A percentile compares a stretch with the other conserved stretches of the same genome.
Evolutionary conservation across 2,329 filamentous ascomycete genomes (phyloP).

Genomic region (Fusarium stilboides): DNA sequence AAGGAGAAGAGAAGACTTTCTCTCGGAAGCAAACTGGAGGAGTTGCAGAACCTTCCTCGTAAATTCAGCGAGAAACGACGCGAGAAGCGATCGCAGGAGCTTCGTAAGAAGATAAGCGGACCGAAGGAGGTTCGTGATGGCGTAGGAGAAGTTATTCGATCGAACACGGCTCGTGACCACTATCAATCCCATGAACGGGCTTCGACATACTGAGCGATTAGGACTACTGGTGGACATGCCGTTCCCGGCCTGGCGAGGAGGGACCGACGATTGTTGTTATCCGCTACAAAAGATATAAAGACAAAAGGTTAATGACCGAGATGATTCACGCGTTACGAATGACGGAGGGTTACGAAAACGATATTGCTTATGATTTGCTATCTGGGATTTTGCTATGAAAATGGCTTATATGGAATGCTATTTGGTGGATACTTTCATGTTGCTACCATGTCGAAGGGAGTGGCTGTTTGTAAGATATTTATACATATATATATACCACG

Average conservation of each 20-base stretch:
- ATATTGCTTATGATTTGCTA: constrained; percentile 36
- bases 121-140: constrained; percentile 72
- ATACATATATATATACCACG: constrained; percentile 28
- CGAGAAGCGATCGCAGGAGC: constrained; percentile 71
- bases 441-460: constrained; percentile 19
- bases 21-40: constrained; percentile 65
- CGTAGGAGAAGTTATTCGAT: constrained; percentile 69
- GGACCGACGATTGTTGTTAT: constrained; percentile 6
- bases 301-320: constrained; percentile 47
- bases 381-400: constrained; percentile 38
- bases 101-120: constrained; percentile 73
- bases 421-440: constrained; percentile 37
- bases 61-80: constrained; percentile 71
- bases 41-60: constrained; percentile 67
- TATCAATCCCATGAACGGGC: constrained; percentile 25
- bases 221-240: constrained; percentile 2
- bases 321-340: constrained; percentile 49
- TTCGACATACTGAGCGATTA: constrained; percentile 11
- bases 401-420: constrained; percentile 21
- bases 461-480: constrained; percentile 42
- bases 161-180: constrained; percentile 50
- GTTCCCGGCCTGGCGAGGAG: constrained; percentile 7
- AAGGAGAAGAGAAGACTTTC: constrained; percentile 54
- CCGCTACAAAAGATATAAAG: constrained; percentile 15
- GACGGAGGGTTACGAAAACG: constrained; percentile 34